phyloP scores from a whole-genome alignment of 805 yeast species.

The Saccharomycopsis sp. region DNA sequence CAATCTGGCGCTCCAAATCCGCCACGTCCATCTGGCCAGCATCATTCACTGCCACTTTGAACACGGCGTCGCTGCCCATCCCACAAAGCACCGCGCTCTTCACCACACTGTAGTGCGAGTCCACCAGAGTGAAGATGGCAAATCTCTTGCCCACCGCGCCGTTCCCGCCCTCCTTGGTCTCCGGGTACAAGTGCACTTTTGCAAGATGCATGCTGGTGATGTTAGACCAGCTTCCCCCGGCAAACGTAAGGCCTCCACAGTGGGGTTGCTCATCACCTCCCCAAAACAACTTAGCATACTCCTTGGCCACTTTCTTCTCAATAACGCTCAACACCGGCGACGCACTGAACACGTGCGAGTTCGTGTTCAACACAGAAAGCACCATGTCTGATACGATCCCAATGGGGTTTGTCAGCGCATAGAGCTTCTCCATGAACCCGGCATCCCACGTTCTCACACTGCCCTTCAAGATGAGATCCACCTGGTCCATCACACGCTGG shows the following conservation, averaged over 20 bases:
- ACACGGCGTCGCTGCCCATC: slow-evolving; percentile 51
- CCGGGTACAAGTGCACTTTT: slow-evolving; percentile 54
- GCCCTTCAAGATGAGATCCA: slow-evolving; percentile 36
- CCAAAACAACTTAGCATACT: slow-evolving; percentile 61
- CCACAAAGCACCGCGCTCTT: slow-evolving; percentile 76
- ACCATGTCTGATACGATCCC: slow-evolving; percentile 69
- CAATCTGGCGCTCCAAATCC: slow-evolving; percentile 39
- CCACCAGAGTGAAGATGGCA: slow-evolving; percentile 63
- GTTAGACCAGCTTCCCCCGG: slow-evolving; percentile 86
- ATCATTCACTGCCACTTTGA: slow-evolving; percentile 49
- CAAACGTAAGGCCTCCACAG: slow-evolving; percentile 77
- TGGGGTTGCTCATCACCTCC: slow-evolving; percentile 3
- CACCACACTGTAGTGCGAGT: slow-evolving; percentile 72
- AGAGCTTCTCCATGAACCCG: slow-evolving; percentile 75
- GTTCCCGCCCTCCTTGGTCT: slow-evolving; percentile 58
- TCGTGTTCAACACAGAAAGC: slow-evolving; percentile 64
- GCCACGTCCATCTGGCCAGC: slow-evolving; percentile 49
- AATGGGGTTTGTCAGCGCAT: slow-evolving; percentile 79
- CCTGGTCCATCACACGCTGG: slow-evolving; percentile 8
- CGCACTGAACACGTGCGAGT: slow-evolving; percentile 78
- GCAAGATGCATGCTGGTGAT: slow-evolving; percentile 74
- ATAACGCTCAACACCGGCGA: slow-evolving; percentile 72
- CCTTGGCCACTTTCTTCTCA: slow-evolving; percentile 57
- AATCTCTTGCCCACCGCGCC: slow-evolving; percentile 32
- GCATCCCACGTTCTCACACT: slow-evolving; percentile 84